phyloP scores from a whole-genome alignment of 306 rosid species.

The Begonia fuchsioides region DNA sequence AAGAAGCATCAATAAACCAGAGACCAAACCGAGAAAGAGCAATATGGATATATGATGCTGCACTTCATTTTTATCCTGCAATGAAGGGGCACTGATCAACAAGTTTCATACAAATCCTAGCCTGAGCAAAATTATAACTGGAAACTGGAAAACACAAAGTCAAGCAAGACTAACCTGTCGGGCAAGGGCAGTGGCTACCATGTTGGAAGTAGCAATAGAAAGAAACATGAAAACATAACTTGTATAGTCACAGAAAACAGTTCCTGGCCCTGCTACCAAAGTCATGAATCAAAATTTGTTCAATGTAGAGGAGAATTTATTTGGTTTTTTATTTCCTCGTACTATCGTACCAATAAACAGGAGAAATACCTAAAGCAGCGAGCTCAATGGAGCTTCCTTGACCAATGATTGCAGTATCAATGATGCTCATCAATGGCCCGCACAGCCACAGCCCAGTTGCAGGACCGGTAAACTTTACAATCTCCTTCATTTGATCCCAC shows the following conservation, averaged over 20 bases:
- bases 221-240: constrained; percentile 84
- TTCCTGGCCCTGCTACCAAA: constrained; percentile 86
- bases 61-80: constrained; percentile 72
- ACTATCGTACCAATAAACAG: not conserved
- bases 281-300: not conserved
- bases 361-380: constrained; percentile 65
- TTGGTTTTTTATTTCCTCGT: not conserved
- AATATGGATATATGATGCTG: constrained; percentile 60
- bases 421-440: constrained; percentile 83
- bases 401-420: constrained; percentile 71
- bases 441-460: constrained; percentile 76
- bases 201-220: constrained; percentile 79
- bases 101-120: not conserved
- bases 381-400: constrained; percentile 88
- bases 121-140: not conserved
- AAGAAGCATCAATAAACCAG: constrained; percentile 64
- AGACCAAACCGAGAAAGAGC: constrained; percentile 70
- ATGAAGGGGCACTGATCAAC: constrained; percentile 7
- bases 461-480: constrained; percentile 54
- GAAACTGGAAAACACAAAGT: not conserved
- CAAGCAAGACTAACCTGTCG: constrained; percentile 32
- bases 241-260: constrained; percentile 71
- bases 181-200: constrained; percentile 91
- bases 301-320: not conserved
- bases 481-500: constrained; percentile 66